These are phyloP conservation scores for Colletotrichum sp. DNA, from an alignment of 2,329 filamentous ascomycete species.

Conservation along the genomic window DNA sequence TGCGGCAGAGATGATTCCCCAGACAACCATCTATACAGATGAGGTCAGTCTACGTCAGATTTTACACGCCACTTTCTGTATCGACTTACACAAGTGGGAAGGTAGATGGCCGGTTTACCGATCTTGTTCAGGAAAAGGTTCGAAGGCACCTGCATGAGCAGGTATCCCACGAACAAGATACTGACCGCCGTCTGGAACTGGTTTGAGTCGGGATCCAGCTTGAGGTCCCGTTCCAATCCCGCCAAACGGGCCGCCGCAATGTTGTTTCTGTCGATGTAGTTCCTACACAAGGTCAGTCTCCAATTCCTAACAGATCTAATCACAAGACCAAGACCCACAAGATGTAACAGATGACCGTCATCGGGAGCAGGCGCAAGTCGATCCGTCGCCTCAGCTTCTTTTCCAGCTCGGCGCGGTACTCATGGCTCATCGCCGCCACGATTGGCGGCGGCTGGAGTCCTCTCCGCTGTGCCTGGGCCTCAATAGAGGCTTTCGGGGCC, in stretches of 20 bases:
- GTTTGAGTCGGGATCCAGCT: conserved; percentile 30
- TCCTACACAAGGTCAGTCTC: background rate
- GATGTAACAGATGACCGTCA: conserved; percentile 59
- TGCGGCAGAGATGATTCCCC: conserved; percentile 50
- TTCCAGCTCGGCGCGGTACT: conserved; percentile 25
- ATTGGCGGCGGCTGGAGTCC: conserved; percentile 8
- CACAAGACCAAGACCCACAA: conserved; percentile 31
- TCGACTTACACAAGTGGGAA: conserved; percentile 46
- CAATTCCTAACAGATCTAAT: accelerated
- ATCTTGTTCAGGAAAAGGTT: conserved; percentile 58
- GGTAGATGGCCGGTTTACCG: conserved; percentile 51
- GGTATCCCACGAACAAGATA: conserved; percentile 56
- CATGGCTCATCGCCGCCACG: conserved; percentile 11
- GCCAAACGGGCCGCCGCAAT: conserved; percentile 62
- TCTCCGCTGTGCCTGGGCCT: background rate
- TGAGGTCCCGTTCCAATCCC: conserved; percentile 45
- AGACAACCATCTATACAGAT: conserved; percentile 37
- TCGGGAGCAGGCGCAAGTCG: conserved; percentile 44
- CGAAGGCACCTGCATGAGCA: conserved; percentile 57
- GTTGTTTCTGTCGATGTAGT: conserved; percentile 21
- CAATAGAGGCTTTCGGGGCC: background rate
- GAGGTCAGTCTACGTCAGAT: accelerated
- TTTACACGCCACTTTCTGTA: background rate
- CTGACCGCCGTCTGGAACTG: conserved; percentile 50
- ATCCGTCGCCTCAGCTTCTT: conserved; percentile 41